A percentile compares a stretch with the other conserved stretches of the same genome.
Evolutionary conservation across 805 yeast species (phyloP).

Genomic region (Ogataea minuta): DNA sequence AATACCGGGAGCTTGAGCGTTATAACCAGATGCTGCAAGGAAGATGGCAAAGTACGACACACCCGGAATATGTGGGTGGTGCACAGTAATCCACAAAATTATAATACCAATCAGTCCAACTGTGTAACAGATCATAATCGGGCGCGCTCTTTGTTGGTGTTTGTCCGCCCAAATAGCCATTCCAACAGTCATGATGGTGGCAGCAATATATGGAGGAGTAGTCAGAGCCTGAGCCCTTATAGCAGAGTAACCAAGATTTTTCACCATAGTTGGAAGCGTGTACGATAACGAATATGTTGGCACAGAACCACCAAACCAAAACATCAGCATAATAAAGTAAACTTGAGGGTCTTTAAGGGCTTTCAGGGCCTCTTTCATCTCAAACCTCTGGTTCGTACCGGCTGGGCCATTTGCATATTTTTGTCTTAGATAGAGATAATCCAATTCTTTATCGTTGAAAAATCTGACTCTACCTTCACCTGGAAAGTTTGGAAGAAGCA

Average conservation of each 20-base stretch:
- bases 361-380: constrained; percentile 25
- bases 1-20: constrained; percentile 23
- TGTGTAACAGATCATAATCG: constrained; percentile 38
- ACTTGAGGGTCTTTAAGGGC: constrained; percentile 40
- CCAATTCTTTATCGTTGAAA: constrained; percentile 14
- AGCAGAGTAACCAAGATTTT: constrained; percentile 41
- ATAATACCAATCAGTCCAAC: constrained; percentile 38
- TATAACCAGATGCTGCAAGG: constrained; percentile 40
- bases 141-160: constrained; percentile 32
- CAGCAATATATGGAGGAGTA: constrained; percentile 40
- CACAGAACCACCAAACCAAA: constrained; percentile 39
- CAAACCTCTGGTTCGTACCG: constrained; percentile 15
- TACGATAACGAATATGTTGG: constrained; percentile 41
- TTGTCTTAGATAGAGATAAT: constrained; percentile 14
- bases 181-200: constrained; percentile 26
- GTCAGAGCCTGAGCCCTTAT: constrained; percentile 43
- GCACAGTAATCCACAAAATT: constrained; percentile 39
- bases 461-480: constrained; percentile 16
- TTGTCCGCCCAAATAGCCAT: constrained; percentile 35
- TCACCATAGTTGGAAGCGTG: constrained; percentile 45
- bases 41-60: constrained; percentile 42
- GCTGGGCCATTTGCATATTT: constrained; percentile 18
- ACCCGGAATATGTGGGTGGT: constrained; percentile 41
- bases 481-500: constrained; percentile 37
- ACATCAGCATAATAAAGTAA: constrained; percentile 33